Percentiles rank a stretch among this genome's conserved stretches.
These are phyloP conservation scores for Anisodus acutangulus DNA, from an alignment of 257 asterid genomes.

Conservation along the genomic window DNA sequence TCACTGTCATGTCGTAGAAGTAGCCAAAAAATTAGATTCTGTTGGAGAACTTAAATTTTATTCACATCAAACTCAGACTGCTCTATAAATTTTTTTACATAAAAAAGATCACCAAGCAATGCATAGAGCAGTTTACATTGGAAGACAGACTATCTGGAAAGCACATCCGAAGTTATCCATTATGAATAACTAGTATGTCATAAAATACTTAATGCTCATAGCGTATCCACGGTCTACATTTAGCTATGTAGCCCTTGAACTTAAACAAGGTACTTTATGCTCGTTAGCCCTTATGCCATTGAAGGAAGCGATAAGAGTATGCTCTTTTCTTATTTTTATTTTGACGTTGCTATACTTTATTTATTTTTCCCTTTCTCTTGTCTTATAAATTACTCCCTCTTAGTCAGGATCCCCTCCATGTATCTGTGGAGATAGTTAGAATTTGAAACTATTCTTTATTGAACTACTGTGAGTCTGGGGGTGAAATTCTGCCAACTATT, in stretches of 20 bases:
- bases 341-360: neutral
- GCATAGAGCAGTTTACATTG: neutral
- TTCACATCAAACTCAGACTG: constrained; percentile 16
- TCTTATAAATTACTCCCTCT: neutral
- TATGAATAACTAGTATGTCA: constrained; percentile 1
- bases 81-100: neutral
- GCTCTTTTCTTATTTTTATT: constrained; percentile 21
- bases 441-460: neutral
- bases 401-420: neutral
- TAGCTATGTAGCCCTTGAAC: constrained; percentile 9
- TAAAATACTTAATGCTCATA: neutral
- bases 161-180: neutral
- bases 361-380: neutral
- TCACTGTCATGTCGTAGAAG: constrained; percentile 8
- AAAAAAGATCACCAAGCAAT: constrained; percentile 4
- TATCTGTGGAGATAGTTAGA: neutral
- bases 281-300: neutral
- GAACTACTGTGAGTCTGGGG: neutral
- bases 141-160: neutral
- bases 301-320: constrained; percentile 5
- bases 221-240: neutral
- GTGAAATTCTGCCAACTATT: neutral
- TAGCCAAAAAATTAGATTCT: neutral
- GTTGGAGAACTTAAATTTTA: constrained; percentile 13
- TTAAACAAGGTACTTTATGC: neutral